Conservation (phyloP, 345 rosid genomes). For the Linum usitatissimum region DNA sequence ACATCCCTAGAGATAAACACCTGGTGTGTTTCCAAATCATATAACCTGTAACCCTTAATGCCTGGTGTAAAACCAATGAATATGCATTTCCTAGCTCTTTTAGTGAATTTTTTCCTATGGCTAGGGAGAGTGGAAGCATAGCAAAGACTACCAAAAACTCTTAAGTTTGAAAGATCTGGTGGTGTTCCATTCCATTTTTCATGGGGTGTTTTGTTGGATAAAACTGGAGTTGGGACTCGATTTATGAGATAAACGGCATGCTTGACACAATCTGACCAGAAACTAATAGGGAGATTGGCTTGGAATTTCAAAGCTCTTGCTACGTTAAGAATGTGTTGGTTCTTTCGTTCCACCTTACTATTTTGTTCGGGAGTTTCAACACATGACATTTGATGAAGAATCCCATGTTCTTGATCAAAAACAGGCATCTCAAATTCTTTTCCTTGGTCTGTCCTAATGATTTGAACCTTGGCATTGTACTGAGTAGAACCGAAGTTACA, state of each 20-base stretch:
- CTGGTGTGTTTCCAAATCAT: neutral
- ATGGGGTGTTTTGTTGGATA: neutral
- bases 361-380: conserved; percentile 6
- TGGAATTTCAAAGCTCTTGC: neutral
- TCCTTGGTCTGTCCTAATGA: neutral
- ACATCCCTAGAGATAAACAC: neutral
- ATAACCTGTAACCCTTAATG: neutral
- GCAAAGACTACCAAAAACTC: conserved; percentile 4
- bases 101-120: neutral
- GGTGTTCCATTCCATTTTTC: neutral
- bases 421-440: neutral
- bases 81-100: neutral
- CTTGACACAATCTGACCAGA: neutral
- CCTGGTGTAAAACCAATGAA: conserved; percentile 1
- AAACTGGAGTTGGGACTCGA: neutral
- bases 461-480: neutral
- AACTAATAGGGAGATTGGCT: neutral
- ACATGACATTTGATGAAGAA: neutral
- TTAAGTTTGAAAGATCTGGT: neutral
- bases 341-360: neutral
- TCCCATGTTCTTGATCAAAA: neutral
- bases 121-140: neutral
- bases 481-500: neutral
- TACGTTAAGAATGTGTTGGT: neutral
- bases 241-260: conserved; percentile 1